These are phyloP conservation scores for Nosema muscidifuracis DNA, from an alignment of 371 early-diverging fungal species.

Conservation along the genomic window DNA sequence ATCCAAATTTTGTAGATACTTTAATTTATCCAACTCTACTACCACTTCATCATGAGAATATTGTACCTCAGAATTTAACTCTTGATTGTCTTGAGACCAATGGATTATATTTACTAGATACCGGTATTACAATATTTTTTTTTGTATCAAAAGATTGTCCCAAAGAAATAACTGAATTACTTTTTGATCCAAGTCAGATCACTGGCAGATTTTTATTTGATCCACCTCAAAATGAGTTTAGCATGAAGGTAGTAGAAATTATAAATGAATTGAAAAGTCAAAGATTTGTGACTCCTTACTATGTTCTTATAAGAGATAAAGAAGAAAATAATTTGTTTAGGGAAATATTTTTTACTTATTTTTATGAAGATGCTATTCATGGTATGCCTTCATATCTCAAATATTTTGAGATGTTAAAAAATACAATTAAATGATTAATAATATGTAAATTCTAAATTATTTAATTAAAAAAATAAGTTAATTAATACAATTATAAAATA, in stretches of 20 bases:
- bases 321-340: conserved; percentile 10
- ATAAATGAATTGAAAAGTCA: conserved; percentile 20
- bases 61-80: conserved; percentile 50
- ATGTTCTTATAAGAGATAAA: conserved; percentile 43
- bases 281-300: conserved; percentile 49
- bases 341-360: conserved; percentile 56
- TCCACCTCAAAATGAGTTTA: conserved; percentile 43
- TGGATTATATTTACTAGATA: conserved; percentile 59
- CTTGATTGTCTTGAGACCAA: conserved; percentile 32
- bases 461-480: too few relatives aligned
- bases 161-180: conserved; percentile 12
- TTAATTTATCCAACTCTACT: conserved; percentile 60
- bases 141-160: conserved; percentile 54
- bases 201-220: conserved; percentile 38
- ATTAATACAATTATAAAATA: too few relatives aligned
- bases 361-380: conserved; percentile 50
- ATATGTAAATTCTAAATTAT: too few relatives aligned
- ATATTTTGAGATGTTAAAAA: conserved; percentile 23
- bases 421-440: neutral
- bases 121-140: conserved; percentile 58
- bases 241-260: conserved; percentile 33
- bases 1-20: conserved; percentile 50
- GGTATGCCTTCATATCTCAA: conserved; percentile 29
- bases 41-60: conserved; percentile 22
- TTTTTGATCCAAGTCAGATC: conserved; percentile 12